phyloP scores from a whole-genome alignment of 139 green algal species.

The Helicosporidium sp. region DNA sequence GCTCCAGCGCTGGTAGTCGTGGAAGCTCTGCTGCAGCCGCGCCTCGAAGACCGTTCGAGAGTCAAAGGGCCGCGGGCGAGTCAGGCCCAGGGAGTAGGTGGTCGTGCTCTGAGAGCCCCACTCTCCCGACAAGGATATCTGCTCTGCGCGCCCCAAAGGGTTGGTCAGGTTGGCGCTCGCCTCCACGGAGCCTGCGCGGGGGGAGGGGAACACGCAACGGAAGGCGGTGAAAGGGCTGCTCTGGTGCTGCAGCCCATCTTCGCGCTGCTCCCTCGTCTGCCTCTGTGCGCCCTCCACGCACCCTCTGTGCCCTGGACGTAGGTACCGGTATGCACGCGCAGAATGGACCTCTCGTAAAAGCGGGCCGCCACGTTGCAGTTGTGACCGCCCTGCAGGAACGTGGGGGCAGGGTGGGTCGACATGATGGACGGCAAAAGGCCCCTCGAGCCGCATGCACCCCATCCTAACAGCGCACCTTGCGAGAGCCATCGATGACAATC shows the following conservation, averaged over 20 bases:
- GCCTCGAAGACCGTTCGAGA: conserved; percentile 15
- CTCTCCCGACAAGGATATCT: conserved; percentile 19
- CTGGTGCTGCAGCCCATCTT: neutral
- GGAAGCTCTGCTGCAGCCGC: conserved; percentile 17
- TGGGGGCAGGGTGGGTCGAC: conserved; percentile 7
- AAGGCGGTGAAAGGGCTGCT: neutral
- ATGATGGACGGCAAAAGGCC: neutral
- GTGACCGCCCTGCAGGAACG: conserved; percentile 10
- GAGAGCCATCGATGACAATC: conserved; percentile 28
- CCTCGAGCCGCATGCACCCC: neutral
- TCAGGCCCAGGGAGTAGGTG: conserved; percentile 16
- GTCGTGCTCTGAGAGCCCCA: conserved; percentile 33
- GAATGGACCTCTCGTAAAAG: conserved; percentile 30
- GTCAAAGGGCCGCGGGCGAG: conserved; percentile 20
- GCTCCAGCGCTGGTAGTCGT: conserved; percentile 18
- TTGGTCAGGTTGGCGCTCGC: conserved; percentile 27
- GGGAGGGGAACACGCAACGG: neutral
- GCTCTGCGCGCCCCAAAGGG: conserved; percentile 28
- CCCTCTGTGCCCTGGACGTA: conserved; percentile 36
- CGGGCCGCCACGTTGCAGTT: conserved; percentile 28
- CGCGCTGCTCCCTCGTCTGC: neutral
- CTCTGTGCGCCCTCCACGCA: neutral
- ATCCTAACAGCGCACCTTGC: conserved; percentile 7
- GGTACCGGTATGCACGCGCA: conserved; percentile 31
- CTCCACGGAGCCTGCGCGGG: conserved; percentile 32